Percentiles rank a stretch among this genome's conserved stretches.
These are phyloP conservation scores for Fusarium piperis DNA, from an alignment of 2,329 filamentous ascomycete species.

Conservation along the genomic window DNA sequence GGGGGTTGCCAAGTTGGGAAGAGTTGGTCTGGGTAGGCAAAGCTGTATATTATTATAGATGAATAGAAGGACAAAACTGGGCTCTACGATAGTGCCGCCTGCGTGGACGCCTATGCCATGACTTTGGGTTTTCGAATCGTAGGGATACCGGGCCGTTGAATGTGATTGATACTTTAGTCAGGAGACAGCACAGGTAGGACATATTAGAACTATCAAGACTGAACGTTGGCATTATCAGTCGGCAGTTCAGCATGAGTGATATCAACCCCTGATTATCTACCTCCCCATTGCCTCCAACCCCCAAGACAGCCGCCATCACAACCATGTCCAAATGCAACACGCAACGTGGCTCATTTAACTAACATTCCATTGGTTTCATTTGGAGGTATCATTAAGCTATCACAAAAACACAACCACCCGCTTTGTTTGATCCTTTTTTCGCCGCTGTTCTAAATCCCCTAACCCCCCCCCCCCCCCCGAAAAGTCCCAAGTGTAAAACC, in stretches of 20 bases:
- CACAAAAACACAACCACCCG: slow-evolving; percentile 38
- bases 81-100: not conserved
- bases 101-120: not conserved
- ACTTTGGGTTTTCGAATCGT: not conserved
- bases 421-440: slow-evolving; percentile 36
- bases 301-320: not conserved
- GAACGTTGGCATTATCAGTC: not conserved
- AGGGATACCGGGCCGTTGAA: not conserved
- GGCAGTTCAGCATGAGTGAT: too few relatives aligned
- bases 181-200: not conserved
- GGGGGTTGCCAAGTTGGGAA: not conserved
- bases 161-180: not conserved
- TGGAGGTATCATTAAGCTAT: slow-evolving; percentile 47
- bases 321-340: not conserved
- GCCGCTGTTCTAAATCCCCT: slow-evolving; percentile 24
- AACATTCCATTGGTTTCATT: slow-evolving; percentile 35
- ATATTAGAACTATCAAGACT: not conserved
- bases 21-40: not conserved
- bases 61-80: slow-evolving; percentile 3
- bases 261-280: not conserved
- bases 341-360: not conserved
- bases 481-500: slow-evolving; percentile 28
- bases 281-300: not conserved
- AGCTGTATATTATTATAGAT: slow-evolving; percentile 24
- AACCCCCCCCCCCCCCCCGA: not conserved